Evolutionary conservation across 2,329 filamentous ascomycete species (phyloP).

Genomic region (Fusarium cicatricum): DNA sequence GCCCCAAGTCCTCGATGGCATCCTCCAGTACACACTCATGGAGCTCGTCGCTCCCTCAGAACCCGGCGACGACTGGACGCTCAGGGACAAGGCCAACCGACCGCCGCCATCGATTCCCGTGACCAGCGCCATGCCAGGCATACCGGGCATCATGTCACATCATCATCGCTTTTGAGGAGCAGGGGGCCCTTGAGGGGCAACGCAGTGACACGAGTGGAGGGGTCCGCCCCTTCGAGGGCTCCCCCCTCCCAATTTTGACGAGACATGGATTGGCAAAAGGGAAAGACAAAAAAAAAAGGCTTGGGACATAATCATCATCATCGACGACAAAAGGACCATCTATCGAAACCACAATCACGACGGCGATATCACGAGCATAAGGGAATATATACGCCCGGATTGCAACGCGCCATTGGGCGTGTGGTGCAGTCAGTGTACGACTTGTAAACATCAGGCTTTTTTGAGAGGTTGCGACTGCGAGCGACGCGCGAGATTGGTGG

Average conservation of each 20-base stretch:
- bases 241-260: neutral
- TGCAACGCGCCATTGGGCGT: conserved; percentile 38
- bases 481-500: conserved; percentile 39
- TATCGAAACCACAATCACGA: too few relatives aligned
- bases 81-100: conserved; percentile 45
- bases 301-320: too few relatives aligned
- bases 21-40: conserved; percentile 58
- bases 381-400: conserved; percentile 13
- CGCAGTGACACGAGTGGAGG: conserved; percentile 14
- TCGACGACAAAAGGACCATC: too few relatives aligned
- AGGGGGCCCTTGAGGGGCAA: conserved; percentile 23
- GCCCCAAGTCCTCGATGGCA: conserved; percentile 55
- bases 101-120: conserved; percentile 43
- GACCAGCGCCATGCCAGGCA: conserved; percentile 43
- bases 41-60: conserved; percentile 52
- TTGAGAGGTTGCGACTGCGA: conserved; percentile 31
- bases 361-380: too few relatives aligned
- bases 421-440: conserved; percentile 26
- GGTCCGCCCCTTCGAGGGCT: neutral
- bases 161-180: conserved; percentile 36
- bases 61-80: conserved; percentile 49
- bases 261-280: conserved; percentile 23
- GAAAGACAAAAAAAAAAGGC: conserved; percentile 5
- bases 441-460: conserved; percentile 31
- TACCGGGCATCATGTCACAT: conserved; percentile 38